phyloP scores from a whole-genome alignment of 225 moss, liverwort and hornwort species.

The Climacium dendroides region DNA sequence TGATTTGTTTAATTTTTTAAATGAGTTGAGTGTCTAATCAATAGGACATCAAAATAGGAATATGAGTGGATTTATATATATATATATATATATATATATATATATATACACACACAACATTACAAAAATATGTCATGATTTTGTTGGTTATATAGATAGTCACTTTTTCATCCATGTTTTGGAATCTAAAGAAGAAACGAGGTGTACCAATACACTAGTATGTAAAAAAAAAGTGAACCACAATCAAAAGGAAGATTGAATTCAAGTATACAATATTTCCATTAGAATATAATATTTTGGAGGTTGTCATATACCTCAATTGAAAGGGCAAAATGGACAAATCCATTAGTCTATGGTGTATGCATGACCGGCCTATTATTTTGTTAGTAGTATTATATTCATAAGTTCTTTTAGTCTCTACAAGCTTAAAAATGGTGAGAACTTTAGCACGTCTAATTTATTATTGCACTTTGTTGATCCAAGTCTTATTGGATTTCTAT shows the following conservation, averaged over 20 bases:
- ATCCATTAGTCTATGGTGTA: neutral
- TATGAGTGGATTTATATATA: neutral
- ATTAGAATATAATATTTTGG: neutral
- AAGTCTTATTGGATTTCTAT: neutral
- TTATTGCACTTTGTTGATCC: neutral
- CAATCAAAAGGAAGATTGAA: neutral
- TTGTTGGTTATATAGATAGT: accelerated
- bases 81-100: too few species aligned
- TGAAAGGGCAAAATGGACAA: neutral
- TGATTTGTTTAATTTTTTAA: neutral
- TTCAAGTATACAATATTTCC: neutral
- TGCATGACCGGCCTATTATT: neutral
- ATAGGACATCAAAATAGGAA: neutral
- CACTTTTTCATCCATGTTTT: neutral
- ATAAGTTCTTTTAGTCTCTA: neutral
- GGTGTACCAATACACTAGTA: neutral
- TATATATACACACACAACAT: accelerated
- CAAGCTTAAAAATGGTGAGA: neutral
- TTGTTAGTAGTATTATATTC: accelerated
- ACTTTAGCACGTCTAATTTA: neutral
- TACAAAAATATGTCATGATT: neutral
- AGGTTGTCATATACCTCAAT: neutral
- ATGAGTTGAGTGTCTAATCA: accelerated
- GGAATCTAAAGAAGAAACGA: neutral
- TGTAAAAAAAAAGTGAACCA: neutral